Conservation (phyloP, 208 protist species). For the Porcisia deanei region DNA sequence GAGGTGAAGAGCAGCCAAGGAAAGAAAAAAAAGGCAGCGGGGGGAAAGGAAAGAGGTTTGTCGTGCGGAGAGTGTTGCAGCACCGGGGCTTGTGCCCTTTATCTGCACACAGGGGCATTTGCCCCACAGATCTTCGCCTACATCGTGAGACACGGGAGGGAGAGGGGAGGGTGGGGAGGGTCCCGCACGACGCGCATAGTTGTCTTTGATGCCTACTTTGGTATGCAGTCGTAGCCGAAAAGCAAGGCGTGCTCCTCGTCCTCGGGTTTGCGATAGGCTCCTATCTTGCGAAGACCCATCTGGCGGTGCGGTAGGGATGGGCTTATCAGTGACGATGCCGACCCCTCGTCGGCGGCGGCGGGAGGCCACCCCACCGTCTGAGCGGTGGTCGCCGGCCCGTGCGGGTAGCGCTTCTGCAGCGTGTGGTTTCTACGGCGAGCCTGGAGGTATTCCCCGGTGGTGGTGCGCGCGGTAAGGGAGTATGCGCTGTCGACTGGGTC, state of each 20-base stretch:
- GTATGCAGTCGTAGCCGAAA: slow-evolving; percentile 52
- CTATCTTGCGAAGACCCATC: slow-evolving; percentile 4
- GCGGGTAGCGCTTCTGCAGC: slow-evolving; percentile 49
- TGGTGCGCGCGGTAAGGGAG: not conserved
- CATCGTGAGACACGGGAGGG: not conserved
- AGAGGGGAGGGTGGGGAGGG: not conserved
- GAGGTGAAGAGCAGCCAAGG: not conserved
- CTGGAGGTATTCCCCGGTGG: slow-evolving; percentile 40
- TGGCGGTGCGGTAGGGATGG: not conserved
- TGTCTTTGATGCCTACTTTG: slow-evolving; percentile 32
- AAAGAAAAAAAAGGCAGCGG: not conserved
- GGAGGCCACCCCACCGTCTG: slow-evolving; percentile 58
- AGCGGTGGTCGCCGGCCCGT: slow-evolving; percentile 45
- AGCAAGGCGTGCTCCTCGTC: slow-evolving; percentile 61
- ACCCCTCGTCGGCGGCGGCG: not conserved
- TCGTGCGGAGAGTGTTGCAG: not conserved
- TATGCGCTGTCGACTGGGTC: not conserved
- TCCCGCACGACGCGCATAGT: not conserved
- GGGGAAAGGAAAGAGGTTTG: not conserved
- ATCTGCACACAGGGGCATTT: not conserved
- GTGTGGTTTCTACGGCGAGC: slow-evolving; percentile 33
- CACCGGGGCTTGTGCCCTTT: not conserved
- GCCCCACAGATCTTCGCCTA: not conserved
- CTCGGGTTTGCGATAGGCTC: slow-evolving; percentile 54
- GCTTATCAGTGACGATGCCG: slow-evolving; percentile 1